Evolutionary conservation across 768 basidiomycete genomes (phyloP).

Genomic region (Mrakia blollopis): DNA sequence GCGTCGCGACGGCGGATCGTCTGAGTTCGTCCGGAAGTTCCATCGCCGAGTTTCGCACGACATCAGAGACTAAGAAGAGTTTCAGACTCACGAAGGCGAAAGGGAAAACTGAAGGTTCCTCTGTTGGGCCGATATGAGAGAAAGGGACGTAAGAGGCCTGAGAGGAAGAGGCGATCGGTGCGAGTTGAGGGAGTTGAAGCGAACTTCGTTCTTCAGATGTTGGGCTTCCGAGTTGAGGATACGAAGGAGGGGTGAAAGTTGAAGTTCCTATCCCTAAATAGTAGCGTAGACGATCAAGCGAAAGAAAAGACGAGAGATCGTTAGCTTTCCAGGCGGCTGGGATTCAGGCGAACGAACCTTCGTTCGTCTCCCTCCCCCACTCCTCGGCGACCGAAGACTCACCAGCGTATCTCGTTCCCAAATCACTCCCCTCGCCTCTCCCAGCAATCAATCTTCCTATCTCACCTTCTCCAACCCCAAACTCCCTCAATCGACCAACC

Average conservation of each 20-base stretch:
- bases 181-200: background rate
- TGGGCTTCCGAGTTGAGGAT: background rate
- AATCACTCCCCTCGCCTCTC: background rate
- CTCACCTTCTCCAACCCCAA: conserved; percentile 16
- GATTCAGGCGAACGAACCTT: too few species aligned
- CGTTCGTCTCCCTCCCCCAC: background rate
- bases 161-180: background rate
- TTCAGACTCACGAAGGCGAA: conserved; percentile 19
- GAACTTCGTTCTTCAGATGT: background rate
- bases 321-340: background rate
- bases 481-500: background rate
- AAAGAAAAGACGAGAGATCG: background rate
- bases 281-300: background rate
- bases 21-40: too few species aligned
- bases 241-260: background rate
- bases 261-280: background rate
- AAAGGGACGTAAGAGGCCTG: background rate
- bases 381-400: background rate
- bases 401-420: background rate
- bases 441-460: conserved; percentile 7
- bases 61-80: background rate
- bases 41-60: too few species aligned
- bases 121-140: too few species aligned
- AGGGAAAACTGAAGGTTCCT: background rate
- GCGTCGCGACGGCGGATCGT: background rate